phyloP scores from a whole-genome alignment of 306 rosid genomes.

The Glycine latifolia region DNA sequence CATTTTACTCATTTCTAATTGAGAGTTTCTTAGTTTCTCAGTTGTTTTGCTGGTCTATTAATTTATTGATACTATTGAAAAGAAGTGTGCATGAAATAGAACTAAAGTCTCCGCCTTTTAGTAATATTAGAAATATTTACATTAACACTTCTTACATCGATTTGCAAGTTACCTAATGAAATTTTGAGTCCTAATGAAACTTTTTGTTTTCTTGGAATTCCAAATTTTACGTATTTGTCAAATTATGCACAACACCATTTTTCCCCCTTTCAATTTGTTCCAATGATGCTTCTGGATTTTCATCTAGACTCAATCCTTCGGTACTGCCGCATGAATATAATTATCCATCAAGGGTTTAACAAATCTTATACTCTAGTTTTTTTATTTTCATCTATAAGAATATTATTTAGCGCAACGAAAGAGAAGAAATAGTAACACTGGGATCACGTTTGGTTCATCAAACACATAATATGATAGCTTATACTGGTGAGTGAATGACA shows the following conservation, averaged over 20 bases:
- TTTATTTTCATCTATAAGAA: background rate
- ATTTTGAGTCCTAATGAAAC: background rate
- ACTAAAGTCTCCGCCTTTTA: background rate
- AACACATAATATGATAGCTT: background rate
- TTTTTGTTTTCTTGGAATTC: background rate
- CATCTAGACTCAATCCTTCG: background rate
- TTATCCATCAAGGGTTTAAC: background rate
- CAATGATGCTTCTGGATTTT: too few species aligned
- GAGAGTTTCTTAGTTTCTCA: too few species aligned
- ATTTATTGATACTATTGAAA: too few species aligned
- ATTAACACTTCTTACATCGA: background rate
- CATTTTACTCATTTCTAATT: too few species aligned
- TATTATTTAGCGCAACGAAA: background rate
- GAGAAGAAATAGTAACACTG: constrained; percentile 7
- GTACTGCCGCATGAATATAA: background rate
- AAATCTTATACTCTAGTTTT: background rate
- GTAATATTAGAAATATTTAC: background rate
- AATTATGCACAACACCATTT: background rate
- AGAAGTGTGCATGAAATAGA: background rate
- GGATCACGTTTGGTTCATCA: background rate
- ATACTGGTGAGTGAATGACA: background rate
- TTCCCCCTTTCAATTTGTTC: too few species aligned
- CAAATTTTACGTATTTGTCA: background rate
- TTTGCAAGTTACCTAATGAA: background rate
- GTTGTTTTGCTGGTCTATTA: too few species aligned